Conservation (phyloP, 73 alveolate species). For the Symbiodinium pilosum region DNA sequence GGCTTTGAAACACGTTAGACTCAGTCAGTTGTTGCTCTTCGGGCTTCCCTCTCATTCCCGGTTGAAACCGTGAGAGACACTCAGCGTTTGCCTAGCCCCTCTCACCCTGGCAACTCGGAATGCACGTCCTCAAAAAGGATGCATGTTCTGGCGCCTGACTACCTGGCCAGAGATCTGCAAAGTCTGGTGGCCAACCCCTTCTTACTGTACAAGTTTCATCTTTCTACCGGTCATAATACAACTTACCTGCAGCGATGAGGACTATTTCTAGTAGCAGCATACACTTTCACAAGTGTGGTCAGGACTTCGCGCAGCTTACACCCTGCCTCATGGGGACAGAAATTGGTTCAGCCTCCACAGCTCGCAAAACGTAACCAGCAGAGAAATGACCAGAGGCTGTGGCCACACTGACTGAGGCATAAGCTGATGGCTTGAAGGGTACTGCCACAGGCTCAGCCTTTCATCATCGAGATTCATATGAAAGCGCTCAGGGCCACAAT, state of each 20-base stretch:
- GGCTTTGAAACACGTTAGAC: too few relatives aligned
- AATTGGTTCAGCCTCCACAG: not conserved
- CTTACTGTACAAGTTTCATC: too few relatives aligned
- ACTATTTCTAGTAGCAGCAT: too few relatives aligned
- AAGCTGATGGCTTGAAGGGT: not conserved
- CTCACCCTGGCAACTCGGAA: not conserved
- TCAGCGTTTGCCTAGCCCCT: slow-evolving; percentile 24
- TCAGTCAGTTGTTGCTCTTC: too few relatives aligned
- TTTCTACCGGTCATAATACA: not conserved
- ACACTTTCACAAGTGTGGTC: too few relatives aligned
- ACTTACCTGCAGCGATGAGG: not conserved
- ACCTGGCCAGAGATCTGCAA: too few relatives aligned
- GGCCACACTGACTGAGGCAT: not conserved
- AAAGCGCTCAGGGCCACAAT: not conserved
- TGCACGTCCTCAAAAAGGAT: too few relatives aligned
- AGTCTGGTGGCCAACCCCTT: too few relatives aligned
- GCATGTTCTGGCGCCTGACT: too few relatives aligned
- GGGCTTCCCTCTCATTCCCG: not conserved
- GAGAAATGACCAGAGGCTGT: too few relatives aligned
- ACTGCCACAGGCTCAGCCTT: slow-evolving; percentile 1
- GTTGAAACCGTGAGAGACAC: slow-evolving; percentile 20
- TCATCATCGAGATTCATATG: not conserved
- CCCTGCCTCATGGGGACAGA: slow-evolving; percentile 1
- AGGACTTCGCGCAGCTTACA: too few relatives aligned
- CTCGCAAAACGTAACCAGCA: too few relatives aligned